phyloP scores from a whole-genome alignment of 129 eudicot genomes.

The Cynara cardunculus region DNA sequence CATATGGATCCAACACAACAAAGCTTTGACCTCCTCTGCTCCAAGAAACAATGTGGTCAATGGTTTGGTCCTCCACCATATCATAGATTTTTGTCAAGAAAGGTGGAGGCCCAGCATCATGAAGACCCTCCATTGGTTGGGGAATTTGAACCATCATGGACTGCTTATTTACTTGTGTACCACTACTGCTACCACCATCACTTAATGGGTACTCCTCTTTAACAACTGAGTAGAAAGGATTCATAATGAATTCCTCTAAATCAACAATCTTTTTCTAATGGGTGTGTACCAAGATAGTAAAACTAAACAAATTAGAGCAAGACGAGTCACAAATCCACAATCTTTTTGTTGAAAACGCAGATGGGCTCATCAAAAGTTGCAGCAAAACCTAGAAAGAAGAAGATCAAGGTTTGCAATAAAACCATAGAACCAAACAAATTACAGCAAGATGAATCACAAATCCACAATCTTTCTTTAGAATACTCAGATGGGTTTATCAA shows the following conservation, averaged over 20 bases:
- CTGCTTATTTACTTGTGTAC: constrained; percentile 4
- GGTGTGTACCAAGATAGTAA: background rate
- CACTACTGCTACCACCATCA: background rate
- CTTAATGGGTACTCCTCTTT: constrained; percentile 62
- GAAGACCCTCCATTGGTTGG: constrained; percentile 86
- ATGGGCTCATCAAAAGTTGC: constrained; percentile 13
- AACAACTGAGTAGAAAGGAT: constrained; percentile 43
- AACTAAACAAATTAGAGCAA: background rate
- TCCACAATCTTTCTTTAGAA: background rate
- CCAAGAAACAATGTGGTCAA: constrained; percentile 65
- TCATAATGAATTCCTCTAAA: constrained; percentile 37
- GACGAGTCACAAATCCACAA: constrained; percentile 3
- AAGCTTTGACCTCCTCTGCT: constrained; percentile 93
- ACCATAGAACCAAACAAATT: background rate
- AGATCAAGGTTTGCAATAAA: background rate
- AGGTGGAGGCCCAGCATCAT: constrained; percentile 90
- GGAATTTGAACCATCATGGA: constrained; percentile 31
- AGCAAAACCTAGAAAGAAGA: background rate
- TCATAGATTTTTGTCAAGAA: constrained; percentile 83
- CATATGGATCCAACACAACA: constrained; percentile 83
- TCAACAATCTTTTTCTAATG: background rate
- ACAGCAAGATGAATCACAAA: background rate
- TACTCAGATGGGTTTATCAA: constrained; percentile 3
- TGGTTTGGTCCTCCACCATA: constrained; percentile 74
- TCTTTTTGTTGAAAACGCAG: background rate